Base-by-base conservation (phyloP, 108 stramenopile species). In the Cylindrotheca fusiformis region DNA sequence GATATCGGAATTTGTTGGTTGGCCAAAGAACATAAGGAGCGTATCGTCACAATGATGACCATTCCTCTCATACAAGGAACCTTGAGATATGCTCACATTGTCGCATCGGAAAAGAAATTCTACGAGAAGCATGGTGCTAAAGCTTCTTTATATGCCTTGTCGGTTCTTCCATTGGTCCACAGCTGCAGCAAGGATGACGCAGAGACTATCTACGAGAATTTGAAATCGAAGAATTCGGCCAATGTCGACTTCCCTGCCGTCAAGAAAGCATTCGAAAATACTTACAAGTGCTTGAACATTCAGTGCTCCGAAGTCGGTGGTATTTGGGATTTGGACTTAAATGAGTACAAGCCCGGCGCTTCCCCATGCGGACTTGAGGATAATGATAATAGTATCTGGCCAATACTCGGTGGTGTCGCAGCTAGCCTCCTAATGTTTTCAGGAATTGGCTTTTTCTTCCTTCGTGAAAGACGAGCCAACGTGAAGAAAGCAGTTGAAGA, bases 1-100 rank as follows among this genome's bases (percentile, higher is more conserved):
- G 10, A 26, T 2, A 62, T 58, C 20, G 79, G 77, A 51, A 60
- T 81, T 51, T 93, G 91, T 60, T 55, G 23, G 6, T 65, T 63
- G 3, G 84, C 76, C 8, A 71, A 71, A 29, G 48, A 52, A 2
- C 68, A 81, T 47, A 71, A 67, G 49, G 72, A 86, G 29, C 28
- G 54, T 0, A 82, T 93, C 26, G 72, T 65, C 41, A 24, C 75
- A 22, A 47, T 85, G 49, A 88, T 90, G 91, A 53, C 65, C 51
- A 52, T 93, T 25, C 91, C 91, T 19, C 48, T 91, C 23, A 75
- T 91, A 44, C 90, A 91, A 59, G 83, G 83, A 2, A 57, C 83
- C 2, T 52, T 93, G 1, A 63, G 80, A 21, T 88, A 90, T 41
- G 84, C 88, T 0, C 86, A 90, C 67, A 71, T 78, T 44, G 30